Evolutionary conservation across 2,329 filamentous ascomycete species (phyloP).

Genomic region (Camillea tinctor): DNA sequence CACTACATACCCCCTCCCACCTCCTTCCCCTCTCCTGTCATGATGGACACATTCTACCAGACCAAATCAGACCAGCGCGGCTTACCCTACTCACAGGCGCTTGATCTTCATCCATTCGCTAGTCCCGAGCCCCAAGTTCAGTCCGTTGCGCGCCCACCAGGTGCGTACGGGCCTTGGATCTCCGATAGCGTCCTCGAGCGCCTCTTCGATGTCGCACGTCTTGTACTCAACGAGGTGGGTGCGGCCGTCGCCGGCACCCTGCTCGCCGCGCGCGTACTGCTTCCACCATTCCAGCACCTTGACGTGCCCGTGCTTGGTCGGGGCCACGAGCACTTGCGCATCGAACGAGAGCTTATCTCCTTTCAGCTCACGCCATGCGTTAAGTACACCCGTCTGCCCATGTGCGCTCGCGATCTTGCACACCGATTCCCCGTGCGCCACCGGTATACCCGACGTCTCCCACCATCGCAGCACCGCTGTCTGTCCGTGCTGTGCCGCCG

Average conservation of each 20-base stretch:
- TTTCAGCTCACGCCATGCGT: slow-evolving; percentile 75
- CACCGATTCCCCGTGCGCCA: slow-evolving; percentile 77
- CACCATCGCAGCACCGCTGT: slow-evolving; percentile 81
- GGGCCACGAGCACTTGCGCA: slow-evolving; percentile 77
- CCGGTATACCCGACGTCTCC: slow-evolving; percentile 76
- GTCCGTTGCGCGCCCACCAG: slow-evolving; percentile 86
- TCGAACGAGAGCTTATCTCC: slow-evolving; percentile 75
- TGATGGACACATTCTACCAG: too few relatives aligned
- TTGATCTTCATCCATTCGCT: slow-evolving; percentile 88
- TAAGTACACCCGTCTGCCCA: slow-evolving; percentile 79
- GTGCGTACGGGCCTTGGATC: slow-evolving; percentile 70
- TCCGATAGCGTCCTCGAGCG: slow-evolving; percentile 80
- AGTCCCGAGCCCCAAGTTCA: slow-evolving; percentile 78
- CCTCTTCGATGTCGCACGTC: slow-evolving; percentile 93
- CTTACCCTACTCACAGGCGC: slow-evolving; percentile 50
- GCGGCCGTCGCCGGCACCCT: slow-evolving; percentile 47
- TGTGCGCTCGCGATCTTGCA: slow-evolving; percentile 82
- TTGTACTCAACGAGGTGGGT: slow-evolving; percentile 84
- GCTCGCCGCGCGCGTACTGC: slow-evolving; percentile 57
- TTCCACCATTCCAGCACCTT: slow-evolving; percentile 93
- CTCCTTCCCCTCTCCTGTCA: too few relatives aligned
- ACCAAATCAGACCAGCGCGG: not conserved
- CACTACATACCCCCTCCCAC: too few relatives aligned
- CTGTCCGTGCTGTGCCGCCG: slow-evolving; percentile 80
- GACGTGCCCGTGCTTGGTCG: slow-evolving; percentile 83